Percentiles rank a stretch among this genome's conserved stretches.
Conservation (phyloP, 768 basidiomycete genomes). For the Symmetrospora coprosmae region DNA sequence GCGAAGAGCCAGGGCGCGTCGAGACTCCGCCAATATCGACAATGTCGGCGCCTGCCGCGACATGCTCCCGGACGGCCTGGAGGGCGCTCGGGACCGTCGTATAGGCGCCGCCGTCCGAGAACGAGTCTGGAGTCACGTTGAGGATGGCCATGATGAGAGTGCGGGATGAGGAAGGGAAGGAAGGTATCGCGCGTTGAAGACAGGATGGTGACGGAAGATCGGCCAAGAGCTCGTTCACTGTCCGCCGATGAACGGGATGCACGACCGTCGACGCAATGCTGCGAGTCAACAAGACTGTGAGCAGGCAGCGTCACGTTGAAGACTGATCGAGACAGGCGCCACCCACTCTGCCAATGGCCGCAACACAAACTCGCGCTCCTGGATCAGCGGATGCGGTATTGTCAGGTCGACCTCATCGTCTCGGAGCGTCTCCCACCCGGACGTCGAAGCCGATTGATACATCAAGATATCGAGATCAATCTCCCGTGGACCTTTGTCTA, state of each 20-base stretch:
- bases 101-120: constrained; percentile 68
- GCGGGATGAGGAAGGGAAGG: constrained; percentile 23
- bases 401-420: constrained; percentile 47
- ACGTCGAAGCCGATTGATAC: constrained; percentile 54
- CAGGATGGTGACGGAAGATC: constrained; percentile 50
- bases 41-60: constrained; percentile 51
- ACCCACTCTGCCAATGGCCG: constrained; percentile 74
- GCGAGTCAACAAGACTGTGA: background rate
- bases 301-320: no score
- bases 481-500: constrained; percentile 72
- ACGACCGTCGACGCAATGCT: constrained; percentile 67
- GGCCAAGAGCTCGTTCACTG: constrained; percentile 39
- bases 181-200: constrained; percentile 42
- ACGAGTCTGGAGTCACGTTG: constrained; percentile 88
- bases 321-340: background rate
- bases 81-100: constrained; percentile 45
- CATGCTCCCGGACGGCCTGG: constrained; percentile 27
- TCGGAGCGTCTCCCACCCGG: no score
- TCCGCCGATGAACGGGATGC: constrained; percentile 49
- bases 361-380: constrained; percentile 82
- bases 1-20: constrained; percentile 64
- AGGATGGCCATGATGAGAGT: constrained; percentile 68
- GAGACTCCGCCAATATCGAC: constrained; percentile 90
- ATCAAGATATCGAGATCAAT: constrained; percentile 79
- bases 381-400: constrained; percentile 66